These are phyloP conservation scores for Sparassis latifolia DNA, from an alignment of 1,284 basidiomycete genomes.

Conservation along the genomic window DNA sequence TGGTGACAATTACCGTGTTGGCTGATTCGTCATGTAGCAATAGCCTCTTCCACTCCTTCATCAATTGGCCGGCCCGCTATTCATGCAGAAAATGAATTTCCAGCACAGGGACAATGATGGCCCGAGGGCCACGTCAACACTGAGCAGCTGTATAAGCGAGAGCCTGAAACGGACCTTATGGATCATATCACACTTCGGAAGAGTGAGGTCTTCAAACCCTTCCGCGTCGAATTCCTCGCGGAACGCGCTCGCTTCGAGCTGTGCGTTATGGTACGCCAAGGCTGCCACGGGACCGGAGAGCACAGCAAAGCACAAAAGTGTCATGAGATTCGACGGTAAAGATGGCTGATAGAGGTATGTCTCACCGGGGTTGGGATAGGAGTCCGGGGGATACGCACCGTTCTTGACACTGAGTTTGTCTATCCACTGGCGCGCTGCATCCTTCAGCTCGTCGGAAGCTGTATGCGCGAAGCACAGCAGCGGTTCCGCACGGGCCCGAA, in stretches of 20 bases:
- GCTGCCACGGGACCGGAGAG: slow-evolving; percentile 29
- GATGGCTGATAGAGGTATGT: background rate
- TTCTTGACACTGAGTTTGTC: slow-evolving; percentile 76
- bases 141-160: background rate
- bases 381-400: slow-evolving; percentile 79
- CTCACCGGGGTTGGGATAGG: slow-evolving; percentile 89
- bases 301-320: slow-evolving; percentile 5
- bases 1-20: slow-evolving; percentile 37
- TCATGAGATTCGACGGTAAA: slow-evolving; percentile 5
- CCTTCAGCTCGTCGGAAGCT: slow-evolving; percentile 68
- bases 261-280: slow-evolving; percentile 82
- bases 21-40: slow-evolving; percentile 64
- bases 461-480: slow-evolving; percentile 5
- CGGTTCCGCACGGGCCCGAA: background rate
- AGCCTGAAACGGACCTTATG: slow-evolving; percentile 52
- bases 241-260: slow-evolving; percentile 89
- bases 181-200: slow-evolving; percentile 74
- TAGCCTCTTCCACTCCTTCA: slow-evolving; percentile 70
- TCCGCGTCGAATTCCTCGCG: slow-evolving; percentile 78
- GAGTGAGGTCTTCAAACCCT: slow-evolving; percentile 72
- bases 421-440: slow-evolving; percentile 70
- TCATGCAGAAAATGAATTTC: background rate
- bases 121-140: background rate
- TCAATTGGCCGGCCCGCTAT: slow-evolving; percentile 69
- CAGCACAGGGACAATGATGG: background rate